A percentile compares a stretch with the other conserved stretches of the same genome.
These are phyloP conservation scores for Daldinia eschscholtzii DNA, from an alignment of 2,329 filamentous ascomycete species.

Conservation along the genomic window DNA sequence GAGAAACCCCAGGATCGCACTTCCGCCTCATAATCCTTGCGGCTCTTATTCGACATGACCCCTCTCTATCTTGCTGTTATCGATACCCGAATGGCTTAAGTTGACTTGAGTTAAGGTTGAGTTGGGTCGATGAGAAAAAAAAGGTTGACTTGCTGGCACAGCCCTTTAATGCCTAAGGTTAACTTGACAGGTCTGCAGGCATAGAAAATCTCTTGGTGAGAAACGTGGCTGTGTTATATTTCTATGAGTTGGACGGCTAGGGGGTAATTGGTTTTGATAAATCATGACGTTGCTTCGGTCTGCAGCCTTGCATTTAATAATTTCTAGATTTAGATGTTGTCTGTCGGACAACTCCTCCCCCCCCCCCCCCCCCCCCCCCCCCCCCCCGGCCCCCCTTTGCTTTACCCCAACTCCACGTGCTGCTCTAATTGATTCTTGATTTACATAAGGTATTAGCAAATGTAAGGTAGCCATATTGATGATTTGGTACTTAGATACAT, in stretches of 20 bases:
- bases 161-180: conserved; percentile 4
- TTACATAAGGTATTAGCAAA: background rate
- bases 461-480: no score
- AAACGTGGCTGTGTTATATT: conserved; percentile 26
- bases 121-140: background rate
- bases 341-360: background rate
- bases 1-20: conserved; percentile 77
- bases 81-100: conserved; percentile 1
- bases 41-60: conserved; percentile 54
- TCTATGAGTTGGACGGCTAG: conserved; percentile 1
- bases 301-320: conserved; percentile 31
- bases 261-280: background rate
- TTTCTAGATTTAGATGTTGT: conserved; percentile 7
- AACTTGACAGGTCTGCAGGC: background rate
- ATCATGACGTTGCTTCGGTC: conserved; percentile 36
- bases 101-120: conserved; percentile 7
- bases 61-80: background rate
- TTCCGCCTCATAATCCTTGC: conserved; percentile 66
- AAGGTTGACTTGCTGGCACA: background rate
- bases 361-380: no score
- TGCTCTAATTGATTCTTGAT: background rate
- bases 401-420: conserved; percentile 5
- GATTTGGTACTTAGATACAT: background rate
- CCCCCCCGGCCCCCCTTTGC: no score
- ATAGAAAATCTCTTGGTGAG: background rate